A percentile compares a stretch with the other conserved stretches of the same genome.
Conservation (phyloP, 176 grass and related monocot species). For the Pontederia paniculata region DNA sequence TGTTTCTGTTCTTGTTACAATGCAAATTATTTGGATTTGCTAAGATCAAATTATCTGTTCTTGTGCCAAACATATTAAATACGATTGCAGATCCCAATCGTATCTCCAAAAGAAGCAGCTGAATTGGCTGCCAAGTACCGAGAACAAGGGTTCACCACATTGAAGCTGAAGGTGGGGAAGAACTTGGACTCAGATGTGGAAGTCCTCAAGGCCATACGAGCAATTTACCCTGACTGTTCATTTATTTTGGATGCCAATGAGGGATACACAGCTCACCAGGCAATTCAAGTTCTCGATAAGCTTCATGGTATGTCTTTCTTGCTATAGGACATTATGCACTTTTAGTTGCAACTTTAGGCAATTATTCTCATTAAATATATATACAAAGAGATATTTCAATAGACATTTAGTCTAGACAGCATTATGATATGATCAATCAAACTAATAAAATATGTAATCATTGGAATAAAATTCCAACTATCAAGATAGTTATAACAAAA, state of each 20-base stretch:
- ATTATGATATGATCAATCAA: no score
- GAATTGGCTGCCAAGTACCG: constrained; percentile 73
- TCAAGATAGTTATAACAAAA: no score
- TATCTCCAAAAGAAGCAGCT: constrained; percentile 70
- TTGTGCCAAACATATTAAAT: no score
- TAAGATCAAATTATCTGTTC: not conserved
- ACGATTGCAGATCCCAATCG: constrained; percentile 86
- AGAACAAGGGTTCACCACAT: constrained; percentile 67
- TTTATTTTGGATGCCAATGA: constrained; percentile 95
- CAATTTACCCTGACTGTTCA: constrained; percentile 61
- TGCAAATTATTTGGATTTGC: not conserved
- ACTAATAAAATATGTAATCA: no score
- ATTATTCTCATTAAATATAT: no score
- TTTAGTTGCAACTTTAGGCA: not conserved
- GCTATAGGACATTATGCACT: not conserved
- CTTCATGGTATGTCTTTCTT: constrained; percentile 48
- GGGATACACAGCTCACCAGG: constrained; percentile 71
- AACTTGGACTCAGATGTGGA: constrained; percentile 74
- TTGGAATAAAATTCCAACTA: no score
- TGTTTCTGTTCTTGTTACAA: not conserved
- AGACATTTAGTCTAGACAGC: no score
- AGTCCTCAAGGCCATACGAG: constrained; percentile 69
- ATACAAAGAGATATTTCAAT: no score
- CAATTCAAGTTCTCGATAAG: constrained; percentile 88
- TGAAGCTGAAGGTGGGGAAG: constrained; percentile 89